Conservation (phyloP, 2,329 filamentous ascomycete genomes). For the Alternaria sp. region DNA sequence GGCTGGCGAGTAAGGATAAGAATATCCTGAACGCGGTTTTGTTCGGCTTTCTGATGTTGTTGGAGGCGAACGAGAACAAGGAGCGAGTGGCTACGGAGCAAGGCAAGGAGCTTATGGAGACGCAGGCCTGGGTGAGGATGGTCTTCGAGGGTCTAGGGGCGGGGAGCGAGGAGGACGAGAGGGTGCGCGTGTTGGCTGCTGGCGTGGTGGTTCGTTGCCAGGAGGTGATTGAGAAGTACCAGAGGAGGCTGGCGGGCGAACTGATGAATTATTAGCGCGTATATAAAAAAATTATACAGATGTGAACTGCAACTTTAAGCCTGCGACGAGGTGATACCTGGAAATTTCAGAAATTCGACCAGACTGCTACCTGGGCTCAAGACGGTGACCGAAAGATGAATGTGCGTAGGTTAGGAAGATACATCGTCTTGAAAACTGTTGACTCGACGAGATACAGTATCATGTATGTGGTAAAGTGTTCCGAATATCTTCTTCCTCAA, state of each 20-base stretch:
- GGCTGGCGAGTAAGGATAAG: slow-evolving; percentile 59
- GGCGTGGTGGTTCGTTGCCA: slow-evolving; percentile 77
- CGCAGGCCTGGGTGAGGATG: slow-evolving; percentile 80
- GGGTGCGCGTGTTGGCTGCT: slow-evolving; percentile 78
- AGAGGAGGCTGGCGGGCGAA: slow-evolving; percentile 76
- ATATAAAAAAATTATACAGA: too few relatives aligned
- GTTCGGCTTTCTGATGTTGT: slow-evolving; percentile 76
- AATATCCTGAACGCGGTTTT: slow-evolving; percentile 75
- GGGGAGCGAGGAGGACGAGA: slow-evolving; percentile 71
- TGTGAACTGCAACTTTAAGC: background rate
- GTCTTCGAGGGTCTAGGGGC: slow-evolving; percentile 67
- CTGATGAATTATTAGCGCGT: slow-evolving; percentile 52
- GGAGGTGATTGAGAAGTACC: slow-evolving; percentile 83
- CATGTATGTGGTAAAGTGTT: background rate
- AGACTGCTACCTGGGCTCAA: background rate
- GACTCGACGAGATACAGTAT: background rate
- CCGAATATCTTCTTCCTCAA: slow-evolving; percentile 44
- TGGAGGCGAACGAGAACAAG: slow-evolving; percentile 82
- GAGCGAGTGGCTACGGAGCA: slow-evolving; percentile 74
- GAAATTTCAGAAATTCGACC: background rate
- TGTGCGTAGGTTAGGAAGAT: background rate
- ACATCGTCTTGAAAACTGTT: background rate
- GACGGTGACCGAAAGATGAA: background rate
- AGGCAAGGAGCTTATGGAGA: slow-evolving; percentile 80
- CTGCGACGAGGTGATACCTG: background rate